phyloP scores from a whole-genome alignment of 1,139 yeast genomes.

The Debaryomycetaceae sp. region DNA sequence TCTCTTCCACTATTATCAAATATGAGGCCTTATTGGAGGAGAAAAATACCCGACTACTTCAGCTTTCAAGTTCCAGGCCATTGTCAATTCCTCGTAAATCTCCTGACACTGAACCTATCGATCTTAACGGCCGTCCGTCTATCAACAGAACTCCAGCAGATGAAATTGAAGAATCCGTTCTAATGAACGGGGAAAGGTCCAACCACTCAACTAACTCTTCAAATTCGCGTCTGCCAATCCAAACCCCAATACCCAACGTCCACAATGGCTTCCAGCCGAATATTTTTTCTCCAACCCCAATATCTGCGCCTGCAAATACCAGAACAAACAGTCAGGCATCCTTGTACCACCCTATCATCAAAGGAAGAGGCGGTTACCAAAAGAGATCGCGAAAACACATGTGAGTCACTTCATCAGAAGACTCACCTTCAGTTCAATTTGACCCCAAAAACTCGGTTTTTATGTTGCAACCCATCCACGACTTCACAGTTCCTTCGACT shows the following conservation, averaged over 20 bases:
- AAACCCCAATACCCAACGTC: background rate
- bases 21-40: slow-evolving; percentile 38
- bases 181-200: background rate
- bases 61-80: slow-evolving; percentile 39
- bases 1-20: slow-evolving; percentile 25
- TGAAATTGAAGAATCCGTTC: background rate
- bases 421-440: too few species aligned
- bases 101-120: background rate
- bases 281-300: background rate
- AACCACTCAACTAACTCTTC: slow-evolving; percentile 1
- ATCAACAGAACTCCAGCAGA: background rate
- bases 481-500: too few species aligned
- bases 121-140: background rate
- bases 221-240: background rate
- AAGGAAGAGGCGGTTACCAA: slow-evolving; percentile 52
- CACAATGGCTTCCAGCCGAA: slow-evolving; percentile 2
- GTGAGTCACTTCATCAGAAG: too few species aligned
- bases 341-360: slow-evolving; percentile 29
- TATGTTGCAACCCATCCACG: too few species aligned
- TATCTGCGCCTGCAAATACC: background rate
- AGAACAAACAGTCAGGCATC: background rate
- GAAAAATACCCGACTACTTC: slow-evolving; percentile 33
- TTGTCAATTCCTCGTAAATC: slow-evolving; percentile 34
- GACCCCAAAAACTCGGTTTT: too few species aligned
- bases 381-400: slow-evolving; percentile 40